These are phyloP conservation scores for Chamaenerion angustifolium DNA, from an alignment of 345 rosid species.

Conservation along the genomic window DNA sequence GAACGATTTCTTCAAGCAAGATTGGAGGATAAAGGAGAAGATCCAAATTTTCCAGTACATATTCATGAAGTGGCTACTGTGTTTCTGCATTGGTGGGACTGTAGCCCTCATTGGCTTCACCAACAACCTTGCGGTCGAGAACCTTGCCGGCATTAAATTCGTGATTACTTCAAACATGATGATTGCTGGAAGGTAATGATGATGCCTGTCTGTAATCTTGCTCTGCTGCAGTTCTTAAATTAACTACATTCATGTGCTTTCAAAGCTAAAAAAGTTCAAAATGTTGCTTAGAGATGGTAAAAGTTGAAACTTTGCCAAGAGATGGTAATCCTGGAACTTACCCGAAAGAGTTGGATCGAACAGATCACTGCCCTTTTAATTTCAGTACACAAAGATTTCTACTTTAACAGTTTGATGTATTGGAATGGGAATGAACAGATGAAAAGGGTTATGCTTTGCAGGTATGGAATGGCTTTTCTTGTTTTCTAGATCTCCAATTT, in stretches of 20 bases:
- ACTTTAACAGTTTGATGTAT: no score
- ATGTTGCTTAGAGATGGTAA: no score
- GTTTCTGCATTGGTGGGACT: constrained; percentile 49
- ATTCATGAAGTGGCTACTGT: constrained; percentile 70
- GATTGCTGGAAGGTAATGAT: constrained; percentile 36
- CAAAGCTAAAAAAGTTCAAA: no score
- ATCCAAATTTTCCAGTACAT: constrained; percentile 54
- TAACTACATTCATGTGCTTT: no score
- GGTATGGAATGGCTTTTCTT: constrained; percentile 57
- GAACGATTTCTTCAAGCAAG: constrained; percentile 86
- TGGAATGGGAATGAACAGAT: no score
- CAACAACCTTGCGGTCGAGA: constrained; percentile 83
- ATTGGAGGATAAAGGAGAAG: constrained; percentile 66
- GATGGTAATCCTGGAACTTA: no score
- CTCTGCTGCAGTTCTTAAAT: no score
- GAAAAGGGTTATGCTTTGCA: constrained; percentile 10
- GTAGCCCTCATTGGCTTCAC: constrained; percentile 72
- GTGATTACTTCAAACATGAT: constrained; percentile 87
- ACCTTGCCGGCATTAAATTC: constrained; percentile 72
- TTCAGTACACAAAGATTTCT: no score
- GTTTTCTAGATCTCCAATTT: constrained; percentile 56
- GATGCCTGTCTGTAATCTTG: no score
- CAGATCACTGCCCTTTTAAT: no score
- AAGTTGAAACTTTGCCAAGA: no score
- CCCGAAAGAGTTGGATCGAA: no score